A percentile compares a stretch with the other conserved stretches of the same genome.
phyloP scores from a whole-genome alignment of 176 grass and related monocot species.

The Lolium perenne region DNA sequence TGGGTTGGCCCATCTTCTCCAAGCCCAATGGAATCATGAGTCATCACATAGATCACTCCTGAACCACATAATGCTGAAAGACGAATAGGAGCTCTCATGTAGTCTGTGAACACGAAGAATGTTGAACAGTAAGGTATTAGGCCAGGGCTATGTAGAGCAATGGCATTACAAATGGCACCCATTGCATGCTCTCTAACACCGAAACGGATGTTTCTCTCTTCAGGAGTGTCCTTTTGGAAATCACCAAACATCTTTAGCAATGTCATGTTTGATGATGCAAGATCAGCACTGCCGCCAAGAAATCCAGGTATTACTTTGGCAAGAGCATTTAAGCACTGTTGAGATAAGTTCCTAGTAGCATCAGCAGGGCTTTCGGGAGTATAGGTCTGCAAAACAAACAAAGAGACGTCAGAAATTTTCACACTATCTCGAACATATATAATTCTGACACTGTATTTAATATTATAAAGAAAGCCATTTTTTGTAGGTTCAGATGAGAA shows the following conservation, averaged over 20 bases:
- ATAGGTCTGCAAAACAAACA: slow-evolving; percentile 39
- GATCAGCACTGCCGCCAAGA: slow-evolving; percentile 67
- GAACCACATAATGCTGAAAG: slow-evolving; percentile 58
- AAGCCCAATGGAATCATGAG: slow-evolving; percentile 70
- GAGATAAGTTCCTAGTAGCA: slow-evolving; percentile 69
- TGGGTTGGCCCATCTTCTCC: slow-evolving; percentile 72
- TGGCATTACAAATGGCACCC: slow-evolving; percentile 68
- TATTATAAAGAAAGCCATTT: not conserved
- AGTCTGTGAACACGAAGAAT: slow-evolving; percentile 71
- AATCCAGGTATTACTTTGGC: slow-evolving; percentile 66
- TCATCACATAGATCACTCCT: slow-evolving; percentile 67
- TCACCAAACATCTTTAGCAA: slow-evolving; percentile 62
- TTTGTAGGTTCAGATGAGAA: not conserved
- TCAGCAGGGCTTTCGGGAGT: slow-evolving; percentile 40
- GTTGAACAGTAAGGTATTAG: slow-evolving; percentile 67
- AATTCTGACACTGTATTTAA: not conserved
- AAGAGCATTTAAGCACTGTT: slow-evolving; percentile 60
- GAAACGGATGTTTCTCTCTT: slow-evolving; percentile 63
- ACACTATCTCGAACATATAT: not conserved
- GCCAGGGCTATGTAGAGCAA: slow-evolving; percentile 57
- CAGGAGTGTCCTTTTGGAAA: slow-evolving; percentile 64
- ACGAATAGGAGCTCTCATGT: slow-evolving; percentile 68
- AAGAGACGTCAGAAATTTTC: not conserved
- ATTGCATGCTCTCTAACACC: slow-evolving; percentile 64
- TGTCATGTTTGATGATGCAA: slow-evolving; percentile 70